Conservation (phyloP, 345 rosid genomes). For the Citrus maxima region DNA sequence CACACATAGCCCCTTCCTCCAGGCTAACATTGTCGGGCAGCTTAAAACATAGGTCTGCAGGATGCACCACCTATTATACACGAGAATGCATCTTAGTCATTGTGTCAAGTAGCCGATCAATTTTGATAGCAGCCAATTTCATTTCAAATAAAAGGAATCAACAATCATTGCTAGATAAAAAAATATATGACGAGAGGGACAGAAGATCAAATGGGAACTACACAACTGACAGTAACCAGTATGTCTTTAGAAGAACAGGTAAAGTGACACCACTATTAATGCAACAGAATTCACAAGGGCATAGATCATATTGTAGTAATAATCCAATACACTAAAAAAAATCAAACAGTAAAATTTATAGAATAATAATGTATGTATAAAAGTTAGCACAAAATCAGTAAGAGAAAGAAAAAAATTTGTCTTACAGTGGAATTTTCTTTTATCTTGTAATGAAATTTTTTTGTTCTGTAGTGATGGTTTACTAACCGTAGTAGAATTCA, state of each 20-base stretch:
- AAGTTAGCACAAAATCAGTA: no score
- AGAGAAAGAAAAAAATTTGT: no score
- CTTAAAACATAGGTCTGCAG: slow-evolving; percentile 83
- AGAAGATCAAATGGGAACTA: not conserved
- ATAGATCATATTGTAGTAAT: not conserved
- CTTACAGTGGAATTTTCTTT: no score
- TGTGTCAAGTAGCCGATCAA: not conserved
- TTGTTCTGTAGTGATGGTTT: no score
- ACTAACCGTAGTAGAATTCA: no score
- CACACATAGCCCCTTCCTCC: slow-evolving; percentile 99
- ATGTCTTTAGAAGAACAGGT: not conserved
- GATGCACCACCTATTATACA: slow-evolving; percentile 75
- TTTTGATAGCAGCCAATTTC: not conserved
- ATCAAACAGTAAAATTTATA: not conserved
- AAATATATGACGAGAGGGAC: not conserved
- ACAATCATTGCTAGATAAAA: not conserved
- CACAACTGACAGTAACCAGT: not conserved
- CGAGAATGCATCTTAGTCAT: not conserved
- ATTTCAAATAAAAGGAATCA: not conserved
- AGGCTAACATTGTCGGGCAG: slow-evolving; percentile 85
- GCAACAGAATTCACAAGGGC: not conserved
- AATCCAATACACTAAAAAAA: not conserved
- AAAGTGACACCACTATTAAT: not conserved
- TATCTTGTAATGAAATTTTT: no score
- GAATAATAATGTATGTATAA: no score